Conservation (phyloP, 768 basidiomycete genomes). For the Hygrocybe coccinea region DNA sequence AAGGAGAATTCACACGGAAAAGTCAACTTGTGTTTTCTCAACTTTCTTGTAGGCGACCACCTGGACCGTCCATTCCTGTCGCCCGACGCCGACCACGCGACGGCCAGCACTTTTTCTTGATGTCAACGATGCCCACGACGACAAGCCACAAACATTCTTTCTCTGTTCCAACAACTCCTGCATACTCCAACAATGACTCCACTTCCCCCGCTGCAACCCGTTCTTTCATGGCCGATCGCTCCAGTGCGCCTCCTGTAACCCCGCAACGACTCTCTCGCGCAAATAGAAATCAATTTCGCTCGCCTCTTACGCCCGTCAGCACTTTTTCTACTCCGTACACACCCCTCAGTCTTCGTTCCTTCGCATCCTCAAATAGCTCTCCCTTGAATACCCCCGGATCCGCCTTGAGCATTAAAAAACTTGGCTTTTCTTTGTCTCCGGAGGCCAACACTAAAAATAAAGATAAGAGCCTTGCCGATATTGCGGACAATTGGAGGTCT, state of each 20-base stretch:
- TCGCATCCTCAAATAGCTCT: slow-evolving; percentile 49
- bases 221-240: slow-evolving; percentile 4
- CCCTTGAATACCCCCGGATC: slow-evolving; percentile 57
- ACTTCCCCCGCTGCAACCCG: not conserved
- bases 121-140: not conserved
- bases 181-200: not conserved
- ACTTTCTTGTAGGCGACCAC: not conserved
- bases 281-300: not conserved
- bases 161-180: slow-evolving; percentile 8
- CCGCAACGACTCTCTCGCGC: slow-evolving; percentile 11
- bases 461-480: slow-evolving; percentile 48
- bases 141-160: slow-evolving; percentile 6
- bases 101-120: not conserved
- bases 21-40: not conserved
- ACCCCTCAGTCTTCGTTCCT: slow-evolving; percentile 63
- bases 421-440: slow-evolving; percentile 39
- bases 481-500: slow-evolving; percentile 66
- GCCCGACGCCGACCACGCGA: not conserved
- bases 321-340: slow-evolving; percentile 54
- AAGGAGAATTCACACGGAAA: not conserved
- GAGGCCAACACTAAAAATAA: slow-evolving; percentile 16
- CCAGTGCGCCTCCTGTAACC: slow-evolving; percentile 7
- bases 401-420: slow-evolving; percentile 26
- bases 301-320: slow-evolving; percentile 5
- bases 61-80: not conserved